Percentiles rank a stretch among this genome's conserved stretches.
These are phyloP conservation scores for Boletus sp. DNA, from an alignment of 768 basidiomycete genomes.

Conservation along the genomic window DNA sequence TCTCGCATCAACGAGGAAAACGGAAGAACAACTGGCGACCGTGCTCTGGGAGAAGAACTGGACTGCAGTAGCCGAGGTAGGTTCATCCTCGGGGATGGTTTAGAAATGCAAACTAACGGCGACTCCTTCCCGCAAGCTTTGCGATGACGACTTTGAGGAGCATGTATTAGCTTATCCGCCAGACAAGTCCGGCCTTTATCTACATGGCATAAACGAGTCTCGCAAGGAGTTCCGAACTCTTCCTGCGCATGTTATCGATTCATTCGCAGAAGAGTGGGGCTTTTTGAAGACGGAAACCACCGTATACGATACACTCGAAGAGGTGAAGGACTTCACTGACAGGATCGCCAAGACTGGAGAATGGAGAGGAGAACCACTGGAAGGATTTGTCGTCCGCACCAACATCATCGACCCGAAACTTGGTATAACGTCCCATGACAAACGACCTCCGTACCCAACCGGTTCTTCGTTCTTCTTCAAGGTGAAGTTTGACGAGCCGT, in stretches of 20 bases:
- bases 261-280: slow-evolving; percentile 87
- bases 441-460: slow-evolving; percentile 62
- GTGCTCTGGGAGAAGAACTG: slow-evolving; percentile 77
- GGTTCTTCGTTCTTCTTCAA: slow-evolving; percentile 98
- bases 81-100: slow-evolving; percentile 13
- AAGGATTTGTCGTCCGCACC: slow-evolving; percentile 93
- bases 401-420: slow-evolving; percentile 49
- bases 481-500: slow-evolving; percentile 98
- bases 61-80: slow-evolving; percentile 91
- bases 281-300: slow-evolving; percentile 77
- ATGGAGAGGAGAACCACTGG: slow-evolving; percentile 84
- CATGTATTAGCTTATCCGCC: slow-evolving; percentile 85
- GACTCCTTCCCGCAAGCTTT: slow-evolving; percentile 57
- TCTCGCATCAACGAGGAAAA: slow-evolving; percentile 49
- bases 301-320: slow-evolving; percentile 52
- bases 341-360: slow-evolving; percentile 62
- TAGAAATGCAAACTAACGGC: background rate
- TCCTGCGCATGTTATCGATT: slow-evolving; percentile 62
- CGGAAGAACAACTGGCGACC: slow-evolving; percentile 70
- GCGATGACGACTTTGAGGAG: slow-evolving; percentile 96
- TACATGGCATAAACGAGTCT: slow-evolving; percentile 86
- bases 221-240: slow-evolving; percentile 68
- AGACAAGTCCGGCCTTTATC: slow-evolving; percentile 84
- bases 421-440: slow-evolving; percentile 26
- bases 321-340: slow-evolving; percentile 73